These are phyloP conservation scores for Cicer pinnatifidum DNA, from an alignment of 306 rosid species.

Conservation along the genomic window DNA sequence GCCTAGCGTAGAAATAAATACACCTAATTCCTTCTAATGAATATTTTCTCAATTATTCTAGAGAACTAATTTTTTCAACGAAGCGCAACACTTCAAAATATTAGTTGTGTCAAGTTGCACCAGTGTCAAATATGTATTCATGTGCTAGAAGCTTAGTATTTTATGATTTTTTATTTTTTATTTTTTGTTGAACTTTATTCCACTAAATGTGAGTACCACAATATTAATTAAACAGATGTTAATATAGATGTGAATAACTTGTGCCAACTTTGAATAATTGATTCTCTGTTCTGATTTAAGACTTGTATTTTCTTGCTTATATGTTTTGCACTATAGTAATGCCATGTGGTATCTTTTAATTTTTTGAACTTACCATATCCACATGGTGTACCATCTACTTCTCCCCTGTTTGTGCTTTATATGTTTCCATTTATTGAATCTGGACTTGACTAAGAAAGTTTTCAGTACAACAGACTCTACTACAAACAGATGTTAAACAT, in stretches of 20 bases:
- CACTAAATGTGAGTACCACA: neutral
- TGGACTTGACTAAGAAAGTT: neutral
- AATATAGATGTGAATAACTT: neutral
- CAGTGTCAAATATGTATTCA: slow-evolving; percentile 6
- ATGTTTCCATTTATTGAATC: neutral
- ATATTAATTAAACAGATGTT: neutral
- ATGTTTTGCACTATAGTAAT: slow-evolving; percentile 4
- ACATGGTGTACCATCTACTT: neutral
- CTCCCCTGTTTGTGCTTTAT: neutral
- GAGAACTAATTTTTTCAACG: slow-evolving; percentile 13
- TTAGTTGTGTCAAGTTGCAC: neutral
- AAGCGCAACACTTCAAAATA: slow-evolving; percentile 15
- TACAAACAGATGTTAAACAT: neutral
- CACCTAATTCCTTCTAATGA: neutral
- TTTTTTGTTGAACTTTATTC: neutral
- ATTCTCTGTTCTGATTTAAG: neutral
- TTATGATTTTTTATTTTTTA: neutral
- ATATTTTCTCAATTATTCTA: neutral
- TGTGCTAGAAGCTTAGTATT: neutral
- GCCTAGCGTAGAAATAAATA: neutral
- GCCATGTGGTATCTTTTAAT: neutral
- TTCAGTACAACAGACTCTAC: neutral
- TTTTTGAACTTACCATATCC: neutral
- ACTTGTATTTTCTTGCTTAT: neutral
- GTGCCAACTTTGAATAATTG: neutral